Base-by-base conservation (phyloP, 371 early-diverging fungal genomes). In the Apophysomyces ossiformis region DNA sequence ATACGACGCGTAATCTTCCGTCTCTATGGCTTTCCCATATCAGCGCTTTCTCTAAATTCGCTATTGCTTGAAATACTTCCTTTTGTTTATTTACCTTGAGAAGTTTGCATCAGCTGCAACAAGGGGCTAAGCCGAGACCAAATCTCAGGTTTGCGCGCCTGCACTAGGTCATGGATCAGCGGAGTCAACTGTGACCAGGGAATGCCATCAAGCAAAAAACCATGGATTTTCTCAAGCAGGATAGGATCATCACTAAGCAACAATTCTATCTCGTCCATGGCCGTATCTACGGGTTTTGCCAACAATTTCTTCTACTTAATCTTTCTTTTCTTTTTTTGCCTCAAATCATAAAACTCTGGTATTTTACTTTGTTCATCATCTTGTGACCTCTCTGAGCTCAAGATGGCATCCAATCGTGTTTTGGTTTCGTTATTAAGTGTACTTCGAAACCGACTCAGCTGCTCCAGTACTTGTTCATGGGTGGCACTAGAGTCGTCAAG, bases 1-100 rank as follows among this genome's bases (percentile, higher is more conserved):
- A 32, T 76, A 76, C 0, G 71, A 72, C 5, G 37, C 58, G 46
- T 72, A 77, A 37, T 74, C 66, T 7, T 47, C 36, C 36, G 60
- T 16, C 37, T 73, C 70, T 73, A 60, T 7, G 12, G 54, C 54
- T 21, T 26, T 21, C 7, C 9, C n/a, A 21, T 0, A 21, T 1
- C 26, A 21, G 45, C 16, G 26, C 16, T n/a, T 32, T 59, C n/a
- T 1, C 5, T 50, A 5, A 21, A 7, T 50, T 18, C 9, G n/a
- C 21, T 5, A 21, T 50, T 9, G n/a, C 2, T 9, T 21, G 18
- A 0, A 7, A 16, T 50, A 0, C 9, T 5, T 50, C 26, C 21
- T 18, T 21, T 21, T 50, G 21, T 50, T 21, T 11, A n/a, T 21
- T 18, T 37, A 26, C 56, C 37, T 39, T 37, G 41, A 60, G 41